These are phyloP conservation scores for Vicia faba DNA, from an alignment of 306 rosid genomes.

Conservation along the genomic window DNA sequence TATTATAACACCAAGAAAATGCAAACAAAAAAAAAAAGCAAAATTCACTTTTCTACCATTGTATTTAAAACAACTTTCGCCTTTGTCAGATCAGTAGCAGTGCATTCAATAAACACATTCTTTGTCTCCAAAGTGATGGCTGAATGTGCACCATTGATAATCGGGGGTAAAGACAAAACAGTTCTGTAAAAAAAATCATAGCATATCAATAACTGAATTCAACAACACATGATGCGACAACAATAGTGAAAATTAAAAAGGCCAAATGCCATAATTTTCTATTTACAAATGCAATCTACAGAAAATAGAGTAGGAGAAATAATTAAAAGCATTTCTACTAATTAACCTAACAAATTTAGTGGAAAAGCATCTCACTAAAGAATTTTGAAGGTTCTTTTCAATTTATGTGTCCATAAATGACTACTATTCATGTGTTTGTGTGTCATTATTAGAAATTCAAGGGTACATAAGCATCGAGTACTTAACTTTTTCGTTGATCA, in stretches of 20 bases:
- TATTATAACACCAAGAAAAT: conserved; percentile 23
- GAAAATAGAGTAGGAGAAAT: neutral
- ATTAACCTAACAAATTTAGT: too few relatives aligned
- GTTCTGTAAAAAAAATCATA: conserved; percentile 55
- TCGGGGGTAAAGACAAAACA: conserved; percentile 90
- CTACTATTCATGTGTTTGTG: too few relatives aligned
- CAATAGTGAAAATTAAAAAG: conserved; percentile 24
- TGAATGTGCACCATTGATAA: conserved; percentile 90
- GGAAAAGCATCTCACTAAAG: too few relatives aligned
- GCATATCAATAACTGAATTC: conserved; percentile 30
- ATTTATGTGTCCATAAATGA: too few relatives aligned
- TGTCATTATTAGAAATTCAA: too few relatives aligned
- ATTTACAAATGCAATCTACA: neutral
- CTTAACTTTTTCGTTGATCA: neutral
- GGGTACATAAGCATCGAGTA: neutral
- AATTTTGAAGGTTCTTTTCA: too few relatives aligned
- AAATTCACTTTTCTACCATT: conserved; percentile 54
- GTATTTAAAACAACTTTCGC: conserved; percentile 94
- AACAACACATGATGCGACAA: conserved; percentile 11
- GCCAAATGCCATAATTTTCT: neutral
- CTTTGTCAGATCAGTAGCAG: conserved; percentile 95
- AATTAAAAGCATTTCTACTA: neutral
- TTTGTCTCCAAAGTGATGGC: conserved; percentile 87
- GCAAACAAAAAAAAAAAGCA: conserved; percentile 21
- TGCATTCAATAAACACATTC: conserved; percentile 88